Evolutionary conservation across 2,329 filamentous ascomycete genomes (phyloP).

Genomic region (Beauveria rudraprayagi): DNA sequence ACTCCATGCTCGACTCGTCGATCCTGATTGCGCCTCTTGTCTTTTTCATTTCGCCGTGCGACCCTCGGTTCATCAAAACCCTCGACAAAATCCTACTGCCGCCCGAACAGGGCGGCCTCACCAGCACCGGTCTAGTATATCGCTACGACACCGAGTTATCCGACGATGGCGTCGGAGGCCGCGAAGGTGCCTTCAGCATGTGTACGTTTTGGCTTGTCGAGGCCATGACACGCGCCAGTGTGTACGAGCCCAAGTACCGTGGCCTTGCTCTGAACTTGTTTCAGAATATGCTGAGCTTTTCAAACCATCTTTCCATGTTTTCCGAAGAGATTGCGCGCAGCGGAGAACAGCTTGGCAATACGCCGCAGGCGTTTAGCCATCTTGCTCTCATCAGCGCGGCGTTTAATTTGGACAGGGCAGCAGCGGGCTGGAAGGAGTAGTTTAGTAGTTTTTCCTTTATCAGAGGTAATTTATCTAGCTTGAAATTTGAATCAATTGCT

Average conservation of each 20-base stretch:
- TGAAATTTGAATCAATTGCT: neutral
- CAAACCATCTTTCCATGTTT: conserved; percentile 71
- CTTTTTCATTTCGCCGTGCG: conserved; percentile 71
- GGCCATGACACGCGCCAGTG: conserved; percentile 60
- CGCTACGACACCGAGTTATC: conserved; percentile 62
- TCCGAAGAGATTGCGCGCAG: conserved; percentile 68
- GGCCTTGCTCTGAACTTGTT: conserved; percentile 58
- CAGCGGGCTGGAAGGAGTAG: neutral
- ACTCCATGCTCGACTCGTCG: conserved; percentile 62
- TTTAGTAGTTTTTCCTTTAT: neutral
- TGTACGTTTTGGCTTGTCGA: conserved; percentile 80
- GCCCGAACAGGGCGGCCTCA: conserved; percentile 68
- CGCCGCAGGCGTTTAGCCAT: conserved; percentile 72
- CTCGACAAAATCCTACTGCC: conserved; percentile 63
- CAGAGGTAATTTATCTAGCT: neutral
- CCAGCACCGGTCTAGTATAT: conserved; percentile 67
- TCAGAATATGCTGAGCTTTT: conserved; percentile 69
- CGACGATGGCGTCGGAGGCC: conserved; percentile 65
- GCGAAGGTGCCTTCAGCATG: conserved; percentile 72
- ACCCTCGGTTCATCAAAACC: conserved; percentile 65
- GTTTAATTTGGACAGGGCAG: conserved; percentile 55
- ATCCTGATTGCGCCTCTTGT: conserved; percentile 71
- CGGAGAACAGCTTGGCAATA: conserved; percentile 73
- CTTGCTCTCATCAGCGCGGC: conserved; percentile 68
- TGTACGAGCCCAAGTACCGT: conserved; percentile 58